phyloP scores from a whole-genome alignment of 192 early-diverging fungal genomes.

The Coemansia sp. region DNA sequence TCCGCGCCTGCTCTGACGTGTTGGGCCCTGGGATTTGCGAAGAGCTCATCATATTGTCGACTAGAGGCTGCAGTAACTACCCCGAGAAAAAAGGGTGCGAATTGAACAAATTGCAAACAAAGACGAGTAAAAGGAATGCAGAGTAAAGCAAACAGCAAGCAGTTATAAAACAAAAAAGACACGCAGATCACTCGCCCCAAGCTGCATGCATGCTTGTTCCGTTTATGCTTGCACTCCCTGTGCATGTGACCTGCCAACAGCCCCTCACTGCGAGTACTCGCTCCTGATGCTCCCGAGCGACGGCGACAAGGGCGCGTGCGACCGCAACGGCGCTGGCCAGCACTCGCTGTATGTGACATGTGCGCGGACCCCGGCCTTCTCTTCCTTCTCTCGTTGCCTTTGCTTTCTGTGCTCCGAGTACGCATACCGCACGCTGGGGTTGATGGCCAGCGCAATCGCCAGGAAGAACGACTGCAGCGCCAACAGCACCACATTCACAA shows the following conservation, averaged over 20 bases:
- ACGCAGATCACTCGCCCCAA: no score
- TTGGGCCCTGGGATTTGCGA: slow-evolving; percentile 22
- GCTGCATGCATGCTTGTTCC: no score
- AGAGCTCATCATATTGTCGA: slow-evolving; percentile 35
- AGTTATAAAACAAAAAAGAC: neutral
- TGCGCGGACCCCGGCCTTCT: neutral
- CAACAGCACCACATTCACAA: slow-evolving; percentile 20
- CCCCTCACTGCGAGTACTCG: no score
- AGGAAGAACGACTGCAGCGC: slow-evolving; percentile 30
- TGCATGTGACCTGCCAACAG: no score
- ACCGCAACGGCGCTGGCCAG: neutral
- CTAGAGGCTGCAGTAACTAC: neutral
- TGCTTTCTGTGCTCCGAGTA: neutral
- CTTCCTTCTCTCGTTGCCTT: neutral
- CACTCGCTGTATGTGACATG: neutral
- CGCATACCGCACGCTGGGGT: slow-evolving; percentile 13
- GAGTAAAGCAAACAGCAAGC: neutral
- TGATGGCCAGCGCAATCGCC: slow-evolving; percentile 26
- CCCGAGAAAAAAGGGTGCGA: neutral
- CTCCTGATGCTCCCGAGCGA: neutral
- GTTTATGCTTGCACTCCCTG: no score
- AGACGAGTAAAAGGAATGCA: no score
- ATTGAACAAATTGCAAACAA: neutral
- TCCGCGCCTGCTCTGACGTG: slow-evolving; percentile 43
- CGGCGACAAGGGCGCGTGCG: neutral